A percentile compares a stretch with the other conserved stretches of the same genome.
These are phyloP conservation scores for Phyllosticta citribraziliensis DNA, from an alignment of 2,329 filamentous ascomycete species.

Conservation along the genomic window DNA sequence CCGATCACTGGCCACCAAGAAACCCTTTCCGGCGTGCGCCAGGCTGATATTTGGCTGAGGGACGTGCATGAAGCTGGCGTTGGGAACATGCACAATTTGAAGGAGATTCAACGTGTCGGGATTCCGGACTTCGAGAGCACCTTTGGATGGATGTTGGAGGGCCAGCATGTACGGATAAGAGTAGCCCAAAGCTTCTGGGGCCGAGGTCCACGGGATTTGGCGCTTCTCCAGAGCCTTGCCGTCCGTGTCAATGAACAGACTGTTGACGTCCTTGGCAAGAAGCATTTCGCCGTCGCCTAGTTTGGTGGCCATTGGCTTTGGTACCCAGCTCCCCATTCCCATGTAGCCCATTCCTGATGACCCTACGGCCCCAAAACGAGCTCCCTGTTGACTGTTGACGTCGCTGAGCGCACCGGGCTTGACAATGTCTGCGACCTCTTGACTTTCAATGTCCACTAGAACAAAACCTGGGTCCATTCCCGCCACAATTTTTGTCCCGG, in stretches of 20 bases:
- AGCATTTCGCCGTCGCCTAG: conserved; percentile 76
- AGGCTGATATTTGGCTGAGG: conserved; percentile 86
- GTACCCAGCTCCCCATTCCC: conserved; percentile 83
- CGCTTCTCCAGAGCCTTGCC: conserved; percentile 73
- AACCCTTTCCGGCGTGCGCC: conserved; percentile 93
- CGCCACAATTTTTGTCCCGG: conserved; percentile 73
- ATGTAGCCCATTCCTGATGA: conserved; percentile 93
- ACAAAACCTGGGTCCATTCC: conserved; percentile 89
- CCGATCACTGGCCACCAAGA: conserved; percentile 84
- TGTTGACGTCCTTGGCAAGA: conserved; percentile 96
- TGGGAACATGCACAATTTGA: conserved; percentile 73
- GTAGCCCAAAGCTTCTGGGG: conserved; percentile 87
- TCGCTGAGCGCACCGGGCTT: conserved; percentile 65
- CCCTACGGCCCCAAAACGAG: conserved; percentile 72
- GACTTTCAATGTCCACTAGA: conserved; percentile 72
- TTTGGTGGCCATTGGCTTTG: conserved; percentile 77
- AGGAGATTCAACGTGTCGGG: conserved; percentile 84
- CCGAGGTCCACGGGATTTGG: conserved; percentile 84
- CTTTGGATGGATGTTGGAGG: conserved; percentile 72
- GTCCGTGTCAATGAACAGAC: conserved; percentile 76
- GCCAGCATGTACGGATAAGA: conserved; percentile 93
- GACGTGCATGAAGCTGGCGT: conserved; percentile 78
- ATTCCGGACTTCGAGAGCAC: conserved; percentile 81
- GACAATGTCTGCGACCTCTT: conserved; percentile 65
- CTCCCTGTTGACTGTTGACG: conserved; percentile 52